These are phyloP conservation scores for Glaciozyma antarctica DNA, from an alignment of 768 basidiomycete species.

Conservation along the genomic window DNA sequence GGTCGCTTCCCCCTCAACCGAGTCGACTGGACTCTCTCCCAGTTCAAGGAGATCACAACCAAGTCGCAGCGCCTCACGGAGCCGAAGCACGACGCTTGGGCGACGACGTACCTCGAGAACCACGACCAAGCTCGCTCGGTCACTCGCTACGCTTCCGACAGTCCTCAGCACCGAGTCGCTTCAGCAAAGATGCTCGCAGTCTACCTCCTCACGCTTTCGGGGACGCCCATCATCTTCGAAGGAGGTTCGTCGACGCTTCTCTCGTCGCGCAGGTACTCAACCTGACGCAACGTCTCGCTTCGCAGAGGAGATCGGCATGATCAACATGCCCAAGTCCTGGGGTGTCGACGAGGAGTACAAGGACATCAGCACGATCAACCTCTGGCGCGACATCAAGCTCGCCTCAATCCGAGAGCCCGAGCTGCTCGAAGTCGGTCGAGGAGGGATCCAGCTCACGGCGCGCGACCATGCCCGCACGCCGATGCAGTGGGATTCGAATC, in stretches of 20 bases:
- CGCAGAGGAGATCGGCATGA: conserved; percentile 52
- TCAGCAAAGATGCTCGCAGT: conserved; percentile 60
- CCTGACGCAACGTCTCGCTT: background rate
- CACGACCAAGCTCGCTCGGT: conserved; percentile 55
- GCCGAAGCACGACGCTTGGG: conserved; percentile 11
- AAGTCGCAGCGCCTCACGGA: conserved; percentile 8
- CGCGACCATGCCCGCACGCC: conserved; percentile 64
- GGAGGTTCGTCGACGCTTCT: conserved; percentile 40
- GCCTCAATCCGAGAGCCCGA: background rate
- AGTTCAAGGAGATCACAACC: conserved; percentile 46
- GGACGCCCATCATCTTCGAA: conserved; percentile 65
- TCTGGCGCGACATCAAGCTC: conserved; percentile 7
- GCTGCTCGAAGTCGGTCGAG: conserved; percentile 10
- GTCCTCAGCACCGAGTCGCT: conserved; percentile 49
- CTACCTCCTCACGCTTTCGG: conserved; percentile 53
- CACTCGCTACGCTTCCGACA: conserved; percentile 59
- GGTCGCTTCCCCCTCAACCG: conserved; percentile 7
- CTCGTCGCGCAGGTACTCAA: background rate
- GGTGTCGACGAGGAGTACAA: conserved; percentile 59
- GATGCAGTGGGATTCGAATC: conserved; percentile 39
- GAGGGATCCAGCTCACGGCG: conserved; percentile 24
- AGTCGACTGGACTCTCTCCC: conserved; percentile 1
- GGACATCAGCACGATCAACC: conserved; percentile 23
- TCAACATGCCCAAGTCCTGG: conserved; percentile 46
- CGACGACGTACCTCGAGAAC: conserved; percentile 52